Percentiles rank a stretch among this genome's conserved stretches.
Conservation (phyloP, 2,329 filamentous ascomycete species). For the Aspergillus fumigatiaffinis region DNA sequence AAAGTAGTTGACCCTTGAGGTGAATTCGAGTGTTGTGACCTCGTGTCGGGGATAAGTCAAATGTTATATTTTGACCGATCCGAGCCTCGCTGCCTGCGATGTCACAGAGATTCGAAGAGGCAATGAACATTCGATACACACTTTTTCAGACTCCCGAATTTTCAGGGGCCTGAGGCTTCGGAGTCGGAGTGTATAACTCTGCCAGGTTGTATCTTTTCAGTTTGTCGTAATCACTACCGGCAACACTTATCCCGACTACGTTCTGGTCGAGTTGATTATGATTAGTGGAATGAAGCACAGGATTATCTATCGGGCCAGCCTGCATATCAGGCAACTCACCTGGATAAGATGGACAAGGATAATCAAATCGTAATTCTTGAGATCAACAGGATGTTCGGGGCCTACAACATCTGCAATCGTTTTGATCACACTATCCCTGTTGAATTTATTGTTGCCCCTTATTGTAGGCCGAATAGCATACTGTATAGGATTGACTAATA, state of each 20-base stretch:
- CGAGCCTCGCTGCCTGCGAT: neutral
- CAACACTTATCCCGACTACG: conserved; percentile 61
- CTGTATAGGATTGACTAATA: conserved; percentile 30
- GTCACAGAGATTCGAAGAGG: neutral
- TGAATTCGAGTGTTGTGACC: neutral
- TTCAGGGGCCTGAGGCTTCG: conserved; percentile 21
- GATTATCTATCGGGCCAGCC: neutral
- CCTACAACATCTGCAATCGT: conserved; percentile 57
- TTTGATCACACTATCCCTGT: conserved; percentile 57
- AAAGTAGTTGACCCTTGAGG: neutral
- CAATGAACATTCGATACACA: neutral
- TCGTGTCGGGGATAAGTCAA: too few relatives aligned
- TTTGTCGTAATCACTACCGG: conserved; percentile 55
- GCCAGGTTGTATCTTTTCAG: conserved; percentile 62
- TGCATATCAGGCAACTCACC: conserved; percentile 37
- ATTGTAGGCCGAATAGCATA: conserved; percentile 62
- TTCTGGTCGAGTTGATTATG: conserved; percentile 44
- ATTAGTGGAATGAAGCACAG: conserved; percentile 17
- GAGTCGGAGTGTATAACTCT: conserved; percentile 54
- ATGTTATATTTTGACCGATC: too few relatives aligned
- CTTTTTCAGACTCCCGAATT: conserved; percentile 1
- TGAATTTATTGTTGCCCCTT: conserved; percentile 56
- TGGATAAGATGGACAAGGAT: conserved; percentile 62
- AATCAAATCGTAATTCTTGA: conserved; percentile 57
- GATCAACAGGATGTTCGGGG: conserved; percentile 55